Evolutionary conservation across 2,329 filamentous ascomycete genomes (phyloP).

Genomic region (Diaporthe citriasiana): DNA sequence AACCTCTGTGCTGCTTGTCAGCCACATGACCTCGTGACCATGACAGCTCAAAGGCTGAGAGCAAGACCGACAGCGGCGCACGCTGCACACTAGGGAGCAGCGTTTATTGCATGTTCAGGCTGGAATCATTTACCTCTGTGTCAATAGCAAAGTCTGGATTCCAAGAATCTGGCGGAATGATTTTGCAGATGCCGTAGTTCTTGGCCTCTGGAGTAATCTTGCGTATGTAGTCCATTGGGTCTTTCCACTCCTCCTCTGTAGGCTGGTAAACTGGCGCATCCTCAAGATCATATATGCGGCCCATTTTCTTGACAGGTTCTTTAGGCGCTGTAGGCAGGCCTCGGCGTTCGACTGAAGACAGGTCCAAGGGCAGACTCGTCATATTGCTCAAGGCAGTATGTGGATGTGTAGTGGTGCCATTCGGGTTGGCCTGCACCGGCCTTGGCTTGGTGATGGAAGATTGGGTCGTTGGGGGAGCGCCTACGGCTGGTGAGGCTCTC

Average conservation of each 20-base stretch:
- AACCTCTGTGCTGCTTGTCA: constrained; percentile 75
- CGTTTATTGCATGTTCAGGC: not conserved
- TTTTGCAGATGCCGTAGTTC: constrained; percentile 93
- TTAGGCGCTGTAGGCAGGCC: constrained; percentile 83
- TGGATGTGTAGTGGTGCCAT: constrained; percentile 62
- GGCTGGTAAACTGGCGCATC: constrained; percentile 94
- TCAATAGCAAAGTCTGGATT: constrained; percentile 96
- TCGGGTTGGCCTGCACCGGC: constrained; percentile 65
- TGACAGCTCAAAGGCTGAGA: not conserved
- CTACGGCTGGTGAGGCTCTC: constrained; percentile 65
- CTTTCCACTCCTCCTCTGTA: constrained; percentile 93
- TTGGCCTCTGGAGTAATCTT: constrained; percentile 90
- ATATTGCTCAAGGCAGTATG: constrained; percentile 69
- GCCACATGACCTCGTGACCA: not conserved
- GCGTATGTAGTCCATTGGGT: constrained; percentile 92
- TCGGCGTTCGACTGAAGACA: constrained; percentile 91
- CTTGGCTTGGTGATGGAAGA: constrained; percentile 62
- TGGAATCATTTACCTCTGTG: constrained; percentile 79
- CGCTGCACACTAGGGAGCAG: too few species aligned
- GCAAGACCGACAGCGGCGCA: not conserved
- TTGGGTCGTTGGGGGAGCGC: constrained; percentile 48
- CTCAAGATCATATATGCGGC: constrained; percentile 84
- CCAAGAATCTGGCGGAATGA: constrained; percentile 94
- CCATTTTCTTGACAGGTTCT: constrained; percentile 82
- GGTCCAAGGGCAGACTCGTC: constrained; percentile 77